phyloP scores from a whole-genome alignment of 2,329 filamentous ascomycete species.

The Alternaria arbusti region DNA sequence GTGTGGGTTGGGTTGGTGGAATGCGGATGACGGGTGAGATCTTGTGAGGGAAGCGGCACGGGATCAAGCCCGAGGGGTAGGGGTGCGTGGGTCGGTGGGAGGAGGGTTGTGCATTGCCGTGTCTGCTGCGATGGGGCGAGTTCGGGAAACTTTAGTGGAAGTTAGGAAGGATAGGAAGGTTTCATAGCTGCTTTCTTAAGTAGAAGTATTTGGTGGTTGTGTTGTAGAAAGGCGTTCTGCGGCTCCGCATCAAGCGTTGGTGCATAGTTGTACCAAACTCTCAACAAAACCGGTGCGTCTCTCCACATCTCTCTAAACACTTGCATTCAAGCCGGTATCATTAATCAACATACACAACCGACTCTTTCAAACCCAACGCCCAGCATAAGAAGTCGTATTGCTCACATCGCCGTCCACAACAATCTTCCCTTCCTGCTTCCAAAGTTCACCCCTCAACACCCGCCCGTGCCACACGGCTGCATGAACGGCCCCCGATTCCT shows the following conservation, averaged over 20 bases:
- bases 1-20: neutral
- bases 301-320: neutral
- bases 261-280: neutral
- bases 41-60: neutral
- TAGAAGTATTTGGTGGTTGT: neutral
- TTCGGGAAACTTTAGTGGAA: neutral
- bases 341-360: neutral
- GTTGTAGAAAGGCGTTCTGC: neutral
- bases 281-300: neutral
- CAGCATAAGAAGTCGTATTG: neutral
- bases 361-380: neutral
- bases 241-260: neutral
- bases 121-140: neutral
- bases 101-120: neutral
- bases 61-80: neutral
- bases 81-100: neutral
- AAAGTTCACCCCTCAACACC: neutral
- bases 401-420: neutral
- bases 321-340: neutral
- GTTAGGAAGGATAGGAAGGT: neutral
- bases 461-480: slow-evolving; percentile 7
- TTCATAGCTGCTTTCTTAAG: neutral
- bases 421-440: neutral
- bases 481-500: slow-evolving; percentile 8
- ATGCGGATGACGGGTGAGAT: neutral